Conservation (phyloP, 495 filamentous ascomycete species). For the Penicillium cataractarum region DNA sequence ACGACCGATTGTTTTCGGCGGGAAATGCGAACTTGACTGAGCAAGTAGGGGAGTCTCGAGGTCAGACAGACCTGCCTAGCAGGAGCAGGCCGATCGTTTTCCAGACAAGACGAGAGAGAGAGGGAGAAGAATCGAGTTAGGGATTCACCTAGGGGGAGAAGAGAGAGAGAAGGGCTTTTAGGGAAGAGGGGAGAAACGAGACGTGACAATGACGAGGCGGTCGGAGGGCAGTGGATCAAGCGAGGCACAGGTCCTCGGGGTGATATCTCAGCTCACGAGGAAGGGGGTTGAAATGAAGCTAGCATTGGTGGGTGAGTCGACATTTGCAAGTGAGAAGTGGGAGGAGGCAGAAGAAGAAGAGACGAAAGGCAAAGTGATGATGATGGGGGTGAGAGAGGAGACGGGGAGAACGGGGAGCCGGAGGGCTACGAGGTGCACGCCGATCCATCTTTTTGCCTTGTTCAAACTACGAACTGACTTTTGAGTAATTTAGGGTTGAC, state of each 20-base stretch:
- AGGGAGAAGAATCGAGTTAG: constrained; percentile 14
- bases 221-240: constrained; percentile 23
- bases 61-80: not conserved
- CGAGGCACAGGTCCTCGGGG: constrained; percentile 26
- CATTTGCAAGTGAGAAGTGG: constrained; percentile 18
- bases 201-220: constrained; percentile 38
- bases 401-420: not conserved
- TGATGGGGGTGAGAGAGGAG: constrained; percentile 12
- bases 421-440: not conserved
- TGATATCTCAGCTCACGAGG: constrained; percentile 24
- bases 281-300: constrained; percentile 26
- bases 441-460: not conserved
- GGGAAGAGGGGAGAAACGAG: constrained; percentile 1
- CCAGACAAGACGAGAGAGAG: not conserved
- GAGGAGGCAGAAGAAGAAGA: constrained; percentile 1
- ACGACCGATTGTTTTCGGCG: constrained; percentile 15
- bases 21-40: not conserved
- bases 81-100: not conserved
- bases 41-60: not conserved
- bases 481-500: not conserved
- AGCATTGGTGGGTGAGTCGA: constrained; percentile 6
- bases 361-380: constrained; percentile 22
- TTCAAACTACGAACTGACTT: not conserved
- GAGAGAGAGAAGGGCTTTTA: not conserved
- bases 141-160: constrained; percentile 16